Percentiles rank a stretch among this genome's conserved stretches.
These are phyloP conservation scores for Aspergillus baeticus DNA, from an alignment of 495 filamentous ascomycete species.

Conservation along the genomic window DNA sequence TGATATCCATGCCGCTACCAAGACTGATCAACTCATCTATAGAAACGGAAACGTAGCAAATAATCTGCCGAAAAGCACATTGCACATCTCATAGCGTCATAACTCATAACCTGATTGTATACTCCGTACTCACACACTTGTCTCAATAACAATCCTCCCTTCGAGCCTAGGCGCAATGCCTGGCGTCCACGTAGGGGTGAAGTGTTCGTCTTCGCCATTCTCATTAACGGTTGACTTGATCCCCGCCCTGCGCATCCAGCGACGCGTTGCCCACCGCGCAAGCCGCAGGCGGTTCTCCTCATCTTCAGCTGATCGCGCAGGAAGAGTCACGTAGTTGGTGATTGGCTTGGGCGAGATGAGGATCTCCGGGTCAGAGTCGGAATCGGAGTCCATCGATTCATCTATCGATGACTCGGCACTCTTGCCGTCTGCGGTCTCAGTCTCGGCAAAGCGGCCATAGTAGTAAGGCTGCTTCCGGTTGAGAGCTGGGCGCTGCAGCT, in stretches of 20 bases:
- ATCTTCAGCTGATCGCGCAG: constrained; percentile 36
- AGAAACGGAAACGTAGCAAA: background rate
- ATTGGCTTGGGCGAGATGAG: constrained; percentile 33
- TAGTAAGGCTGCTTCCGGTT: constrained; percentile 31
- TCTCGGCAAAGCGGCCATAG: constrained; percentile 45
- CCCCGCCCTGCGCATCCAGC: constrained; percentile 73
- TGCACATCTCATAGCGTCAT: constrained; percentile 6
- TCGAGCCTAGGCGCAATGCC: constrained; percentile 75
- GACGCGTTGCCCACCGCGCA: constrained; percentile 59
- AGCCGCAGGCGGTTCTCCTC: constrained; percentile 44
- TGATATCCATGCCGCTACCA: background rate
- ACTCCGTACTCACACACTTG: background rate
- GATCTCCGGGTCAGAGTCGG: constrained; percentile 44
- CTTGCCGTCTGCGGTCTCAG: constrained; percentile 13
- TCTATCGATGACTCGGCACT: constrained; percentile 19
- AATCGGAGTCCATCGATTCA: constrained; percentile 44
- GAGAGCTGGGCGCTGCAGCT: constrained; percentile 21
- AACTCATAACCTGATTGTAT: constrained; percentile 5
- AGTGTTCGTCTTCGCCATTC: constrained; percentile 48
- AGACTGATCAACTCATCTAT: background rate
- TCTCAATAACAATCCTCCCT: constrained; percentile 62
- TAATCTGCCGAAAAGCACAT: background rate
- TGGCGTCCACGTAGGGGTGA: constrained; percentile 72
- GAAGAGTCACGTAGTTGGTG: constrained; percentile 42
- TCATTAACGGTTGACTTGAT: constrained; percentile 41